Evolutionary conservation across 2,329 filamentous ascomycete species (phyloP), one percentile per base, ranked within the genome.

Genomic region (Trichoderma koningiopsis): DNA sequence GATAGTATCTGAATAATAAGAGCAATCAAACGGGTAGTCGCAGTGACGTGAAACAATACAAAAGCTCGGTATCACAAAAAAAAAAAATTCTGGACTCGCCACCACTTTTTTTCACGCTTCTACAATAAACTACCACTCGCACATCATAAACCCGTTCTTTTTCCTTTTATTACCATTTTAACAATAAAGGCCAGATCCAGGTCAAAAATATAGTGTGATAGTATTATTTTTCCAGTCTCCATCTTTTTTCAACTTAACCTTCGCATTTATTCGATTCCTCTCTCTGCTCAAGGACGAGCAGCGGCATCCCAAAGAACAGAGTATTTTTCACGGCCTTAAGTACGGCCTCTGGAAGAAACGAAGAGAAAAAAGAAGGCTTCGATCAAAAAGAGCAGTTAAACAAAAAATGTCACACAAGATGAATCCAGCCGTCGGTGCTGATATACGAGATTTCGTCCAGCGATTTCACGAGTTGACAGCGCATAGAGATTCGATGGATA

Each of bases 361-460:
- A n/a, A n/a, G n/a, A 40, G 52, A 63, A 52, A 37, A 37, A 37
- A 63, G 35, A 53, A 37, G n/a, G 2, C 4, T 19, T 63, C 13
- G 0, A 27, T 62, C 40, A 35, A 24, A 31, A n/a, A 6, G 4
- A 2, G 19, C 11, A 0, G 0, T 47, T 14, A 4, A 35, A 35
- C 7, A 35, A 11, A 61, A 16, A 24, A 68, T 68, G 59, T 22
- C 61, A 8, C 59, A 53, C 29, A 69, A 47, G 29, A 79, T 49
- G 53, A 27, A 6, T 47, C 7, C 77, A 73, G 70, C 75, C 14
- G 70, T 74, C 43, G 72, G 72, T 56, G 70, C 72, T 40, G 73
- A 75, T 40, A 77, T 84, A 55, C 76, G 82, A 76, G 81, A 83
- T 58, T 86, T 87, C 72, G 75, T 85, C 70, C 76, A 81, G 59